These are phyloP conservation scores for Fraxinus nigra DNA, from an alignment of 305 asterid genomes.

Conservation along the genomic window DNA sequence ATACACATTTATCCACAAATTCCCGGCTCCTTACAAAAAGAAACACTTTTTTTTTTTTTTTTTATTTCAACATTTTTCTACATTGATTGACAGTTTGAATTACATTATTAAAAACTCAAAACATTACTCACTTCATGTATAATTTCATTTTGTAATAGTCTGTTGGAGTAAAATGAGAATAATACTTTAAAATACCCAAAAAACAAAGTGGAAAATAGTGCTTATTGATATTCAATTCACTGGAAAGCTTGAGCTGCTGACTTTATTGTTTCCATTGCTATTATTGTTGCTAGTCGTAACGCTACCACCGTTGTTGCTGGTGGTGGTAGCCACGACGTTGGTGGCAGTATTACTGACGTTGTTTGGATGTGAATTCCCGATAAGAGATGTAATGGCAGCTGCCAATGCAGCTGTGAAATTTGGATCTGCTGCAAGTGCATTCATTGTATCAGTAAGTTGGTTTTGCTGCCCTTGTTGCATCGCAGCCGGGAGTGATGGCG, in stretches of 20 bases:
- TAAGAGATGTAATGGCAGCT: slow-evolving; percentile 60
- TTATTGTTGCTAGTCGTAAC: slow-evolving; percentile 32
- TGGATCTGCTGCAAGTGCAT: slow-evolving; percentile 60
- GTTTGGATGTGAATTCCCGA: slow-evolving; percentile 42
- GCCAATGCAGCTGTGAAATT: slow-evolving; percentile 72
- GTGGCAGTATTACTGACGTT: slow-evolving; percentile 18
- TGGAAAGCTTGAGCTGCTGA: slow-evolving; percentile 35
- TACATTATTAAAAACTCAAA: slow-evolving; percentile 30
- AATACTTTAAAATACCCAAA: not conserved
- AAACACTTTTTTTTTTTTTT: not conserved
- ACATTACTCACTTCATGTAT: not conserved
- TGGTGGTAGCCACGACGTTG: not conserved
- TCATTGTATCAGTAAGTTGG: slow-evolving; percentile 49
- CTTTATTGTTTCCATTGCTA: slow-evolving; percentile 41
- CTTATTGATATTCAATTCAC: slow-evolving; percentile 29
- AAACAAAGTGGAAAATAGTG: not conserved
- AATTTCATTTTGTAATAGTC: not conserved
- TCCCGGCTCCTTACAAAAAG: slow-evolving; percentile 30
- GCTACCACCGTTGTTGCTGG: slow-evolving; percentile 16
- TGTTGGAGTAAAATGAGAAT: not conserved
- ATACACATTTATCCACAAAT: slow-evolving; percentile 24
- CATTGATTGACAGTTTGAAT: no score
- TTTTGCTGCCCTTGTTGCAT: slow-evolving; percentile 37
- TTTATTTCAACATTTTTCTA: not conserved
- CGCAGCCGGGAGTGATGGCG: slow-evolving; percentile 12